Evolutionary conservation across 2,329 filamentous ascomycete species (phyloP).

Genomic region (Aspergillus caelatus): DNA sequence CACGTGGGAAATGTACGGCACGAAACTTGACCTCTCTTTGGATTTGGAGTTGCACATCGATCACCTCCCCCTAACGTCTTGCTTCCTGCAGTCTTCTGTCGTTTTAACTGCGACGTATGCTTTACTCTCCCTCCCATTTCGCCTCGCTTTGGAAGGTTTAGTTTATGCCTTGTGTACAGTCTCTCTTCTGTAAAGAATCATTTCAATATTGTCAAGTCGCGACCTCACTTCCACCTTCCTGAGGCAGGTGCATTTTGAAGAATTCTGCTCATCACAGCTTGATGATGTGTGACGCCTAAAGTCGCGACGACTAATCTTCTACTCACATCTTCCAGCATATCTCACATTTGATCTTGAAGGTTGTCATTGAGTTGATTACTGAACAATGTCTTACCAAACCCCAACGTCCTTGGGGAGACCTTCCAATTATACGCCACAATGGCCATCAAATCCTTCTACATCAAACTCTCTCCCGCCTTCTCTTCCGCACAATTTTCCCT

Average conservation of each 20-base stretch:
- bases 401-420: conserved; percentile 46
- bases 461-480: conserved; percentile 26
- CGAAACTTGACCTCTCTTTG: conserved; percentile 26
- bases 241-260: conserved; percentile 2
- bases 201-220: conserved; percentile 3
- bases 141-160: neutral
- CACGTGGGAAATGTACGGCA: conserved; percentile 28
- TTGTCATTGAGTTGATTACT: conserved; percentile 4
- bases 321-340: conserved; percentile 11
- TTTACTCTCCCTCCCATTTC: neutral
- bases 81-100: conserved; percentile 4
- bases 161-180: neutral
- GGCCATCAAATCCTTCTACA: conserved; percentile 33
- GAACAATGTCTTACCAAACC: conserved; percentile 53
- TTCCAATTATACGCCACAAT: conserved; percentile 40
- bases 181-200: conserved; percentile 2
- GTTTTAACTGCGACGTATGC: neutral
- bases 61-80: conserved; percentile 2
- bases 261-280: conserved; percentile 13
- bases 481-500: conserved; percentile 29
- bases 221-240: neutral
- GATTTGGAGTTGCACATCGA: conserved; percentile 6
- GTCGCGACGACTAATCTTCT: conserved; percentile 5
- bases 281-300: conserved; percentile 27
- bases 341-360: neutral